These are phyloP conservation scores for Tylopilus plumbeoviolaceoides DNA, from an alignment of 768 basidiomycete genomes.

Conservation along the genomic window DNA sequence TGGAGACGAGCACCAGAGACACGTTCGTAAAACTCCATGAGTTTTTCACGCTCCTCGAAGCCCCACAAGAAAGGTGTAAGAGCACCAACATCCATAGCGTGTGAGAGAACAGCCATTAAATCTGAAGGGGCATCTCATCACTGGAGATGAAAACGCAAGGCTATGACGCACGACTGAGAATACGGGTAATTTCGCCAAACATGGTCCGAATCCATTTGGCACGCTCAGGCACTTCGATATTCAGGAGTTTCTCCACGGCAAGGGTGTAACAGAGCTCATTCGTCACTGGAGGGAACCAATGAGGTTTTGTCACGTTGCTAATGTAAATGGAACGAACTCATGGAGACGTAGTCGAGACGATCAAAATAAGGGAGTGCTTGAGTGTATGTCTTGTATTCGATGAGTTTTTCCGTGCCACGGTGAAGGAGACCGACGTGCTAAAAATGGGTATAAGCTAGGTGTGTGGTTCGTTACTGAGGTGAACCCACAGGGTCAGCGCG, in stretches of 20 bases:
- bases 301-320: background rate
- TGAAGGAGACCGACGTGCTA: constrained; percentile 95
- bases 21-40: constrained; percentile 99
- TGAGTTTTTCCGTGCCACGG: constrained; percentile 96
- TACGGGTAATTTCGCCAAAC: constrained; percentile 95
- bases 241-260: constrained; percentile 96
- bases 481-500: constrained; percentile 72
- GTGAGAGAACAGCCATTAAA: constrained; percentile 94
- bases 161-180: constrained; percentile 76
- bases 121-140: constrained; percentile 41
- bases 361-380: constrained; percentile 99
- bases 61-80: constrained; percentile 99
- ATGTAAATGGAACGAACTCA: constrained; percentile 64
- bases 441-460: constrained; percentile 3
- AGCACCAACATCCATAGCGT: constrained; percentile 96
- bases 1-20: constrained; percentile 97
- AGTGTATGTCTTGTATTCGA: constrained; percentile 97
- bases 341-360: constrained; percentile 97
- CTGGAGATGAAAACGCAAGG: background rate
- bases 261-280: constrained; percentile 97
- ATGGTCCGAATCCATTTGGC: constrained; percentile 98
- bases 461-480: background rate
- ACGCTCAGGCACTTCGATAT: constrained; percentile 93
- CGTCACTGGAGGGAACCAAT: constrained; percentile 65
- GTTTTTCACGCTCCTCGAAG: constrained; percentile 99